These are phyloP conservation scores for Xylaria nigripes DNA, from an alignment of 495 filamentous ascomycete genomes.

Conservation along the genomic window DNA sequence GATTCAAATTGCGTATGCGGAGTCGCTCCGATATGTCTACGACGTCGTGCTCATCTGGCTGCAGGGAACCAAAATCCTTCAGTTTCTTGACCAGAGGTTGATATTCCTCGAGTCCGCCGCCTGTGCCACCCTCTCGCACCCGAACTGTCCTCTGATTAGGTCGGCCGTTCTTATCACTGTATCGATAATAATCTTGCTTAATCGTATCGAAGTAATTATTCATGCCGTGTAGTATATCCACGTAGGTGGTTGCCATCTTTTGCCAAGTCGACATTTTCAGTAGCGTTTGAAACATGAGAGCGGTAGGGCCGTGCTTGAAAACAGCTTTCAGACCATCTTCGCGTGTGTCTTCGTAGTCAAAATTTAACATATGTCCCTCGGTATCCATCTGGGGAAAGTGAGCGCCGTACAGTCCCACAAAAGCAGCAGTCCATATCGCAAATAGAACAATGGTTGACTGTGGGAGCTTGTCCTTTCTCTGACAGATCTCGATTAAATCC, in stretches of 20 bases:
- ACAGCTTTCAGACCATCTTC: conserved; percentile 25
- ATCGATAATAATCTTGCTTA: conserved; percentile 48
- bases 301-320: conserved; percentile 31
- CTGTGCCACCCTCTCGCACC: conserved; percentile 42
- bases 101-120: conserved; percentile 67
- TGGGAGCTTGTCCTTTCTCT: conserved; percentile 56
- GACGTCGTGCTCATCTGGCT: conserved; percentile 26
- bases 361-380: conserved; percentile 48
- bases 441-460: conserved; percentile 77
- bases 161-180: conserved; percentile 20
- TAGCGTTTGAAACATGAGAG: conserved; percentile 34
- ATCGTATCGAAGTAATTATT: conserved; percentile 58
- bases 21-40: conserved; percentile 14
- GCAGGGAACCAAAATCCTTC: conserved; percentile 36
- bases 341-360: conserved; percentile 19
- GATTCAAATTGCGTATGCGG: conserved; percentile 16
- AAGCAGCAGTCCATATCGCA: conserved; percentile 73
- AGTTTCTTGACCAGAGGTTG: conserved; percentile 35
- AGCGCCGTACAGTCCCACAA: conserved; percentile 59
- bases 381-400: conserved; percentile 76
- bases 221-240: conserved; percentile 57
- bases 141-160: conserved; percentile 5
- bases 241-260: conserved; percentile 65
- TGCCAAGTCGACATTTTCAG: conserved; percentile 56
- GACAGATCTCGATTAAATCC: conserved; percentile 65